Base-by-base conservation (phyloP, 495 filamentous ascomycete species). In the Daldinia childiae region DNA sequence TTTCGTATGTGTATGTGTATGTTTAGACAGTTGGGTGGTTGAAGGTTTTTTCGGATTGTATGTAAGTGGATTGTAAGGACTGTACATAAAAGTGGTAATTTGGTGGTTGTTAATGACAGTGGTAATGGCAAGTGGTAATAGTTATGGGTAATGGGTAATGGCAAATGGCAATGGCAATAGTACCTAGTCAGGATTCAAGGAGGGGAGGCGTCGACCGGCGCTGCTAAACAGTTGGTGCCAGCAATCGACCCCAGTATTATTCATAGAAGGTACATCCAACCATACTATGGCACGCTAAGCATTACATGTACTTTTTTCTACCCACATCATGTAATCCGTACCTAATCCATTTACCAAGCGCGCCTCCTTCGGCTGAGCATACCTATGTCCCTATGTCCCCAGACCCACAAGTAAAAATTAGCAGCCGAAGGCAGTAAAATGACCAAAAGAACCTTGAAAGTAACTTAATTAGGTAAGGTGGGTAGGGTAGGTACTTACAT, bases 251-350 rank as follows among this genome's bases (percentile, higher is more conserved):
- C 51, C 51, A 54, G 24, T 30, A 29, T 30, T 27, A 29, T 54
- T 30, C 8, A 54, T 27, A 54, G 5, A 36, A 39, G 32, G 41
- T 69, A 69, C 66, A 43, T 60, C 67, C 60, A 69, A 64, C 67
- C 67, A 60, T 43, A 36, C 60, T 19, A 45, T 8, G 38, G 66
- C 59, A 58, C 54, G 66, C 66, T 63, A 59, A 26, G 8, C 29
- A 48, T 9, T 51, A 30, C 17, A 58, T 21, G 63, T 66, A 58
- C 30, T n/a, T n/a, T n/a, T 34, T n/a, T 19, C 30, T 30, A 32
- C 52, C 29, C 52, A 66, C 29, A 19, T 19, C n/a, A n/a, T n/a
- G n/a, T n/a, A n/a, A n/a, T n/a, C n/a, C n/a, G n/a, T n/a, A n/a
- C n/a, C n/a, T n/a, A 27, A 19, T 36, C 26, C 14, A 61, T 30